Percentiles rank a stretch among this genome's conserved stretches.
Evolutionary conservation across 108 stramenopile species (phyloP).

Genomic region (Fistulifera pelliculosa): DNA sequence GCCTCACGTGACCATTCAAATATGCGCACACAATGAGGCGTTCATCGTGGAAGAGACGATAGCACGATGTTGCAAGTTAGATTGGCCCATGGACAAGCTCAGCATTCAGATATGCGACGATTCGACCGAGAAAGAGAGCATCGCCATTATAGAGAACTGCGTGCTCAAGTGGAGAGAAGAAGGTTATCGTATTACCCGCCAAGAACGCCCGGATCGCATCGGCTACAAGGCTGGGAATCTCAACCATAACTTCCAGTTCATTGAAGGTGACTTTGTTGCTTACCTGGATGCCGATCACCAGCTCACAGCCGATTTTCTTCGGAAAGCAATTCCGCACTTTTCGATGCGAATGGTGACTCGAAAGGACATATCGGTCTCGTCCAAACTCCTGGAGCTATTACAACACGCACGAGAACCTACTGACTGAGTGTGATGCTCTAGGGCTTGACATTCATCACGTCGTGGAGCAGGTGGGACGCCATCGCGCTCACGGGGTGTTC

Average conservation of each 20-base stretch:
- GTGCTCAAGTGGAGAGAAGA: constrained; percentile 3
- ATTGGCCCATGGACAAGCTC: constrained; percentile 22
- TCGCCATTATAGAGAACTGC: constrained; percentile 1
- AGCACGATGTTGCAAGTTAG: constrained; percentile 9
- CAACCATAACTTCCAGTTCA: not conserved
- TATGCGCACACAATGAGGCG: constrained; percentile 20
- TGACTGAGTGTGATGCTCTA: constrained; percentile 20
- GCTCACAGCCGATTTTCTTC: constrained; percentile 9
- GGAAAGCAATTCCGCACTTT: constrained; percentile 12
- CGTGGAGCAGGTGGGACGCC: constrained; percentile 11
- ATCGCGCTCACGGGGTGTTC: constrained; percentile 1
- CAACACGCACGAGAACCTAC: constrained; percentile 18
- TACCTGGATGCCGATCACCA: constrained; percentile 24
- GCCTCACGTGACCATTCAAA: constrained; percentile 26
- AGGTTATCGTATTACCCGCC: constrained; percentile 2
- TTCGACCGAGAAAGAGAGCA: constrained; percentile 17
- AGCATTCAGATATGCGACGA: constrained; percentile 17
- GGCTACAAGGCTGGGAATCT: constrained; percentile 24
- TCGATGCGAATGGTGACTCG: constrained; percentile 3
- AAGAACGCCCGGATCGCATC: constrained; percentile 10
- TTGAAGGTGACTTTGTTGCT: constrained; percentile 21
- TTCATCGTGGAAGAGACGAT: constrained; percentile 20
- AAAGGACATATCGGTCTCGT: constrained; percentile 13
- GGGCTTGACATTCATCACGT: constrained; percentile 8
- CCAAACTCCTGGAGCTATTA: constrained; percentile 23